Evolutionary conservation across 1,284 basidiomycete genomes (phyloP).

Genomic region (Cyathus olla): DNA sequence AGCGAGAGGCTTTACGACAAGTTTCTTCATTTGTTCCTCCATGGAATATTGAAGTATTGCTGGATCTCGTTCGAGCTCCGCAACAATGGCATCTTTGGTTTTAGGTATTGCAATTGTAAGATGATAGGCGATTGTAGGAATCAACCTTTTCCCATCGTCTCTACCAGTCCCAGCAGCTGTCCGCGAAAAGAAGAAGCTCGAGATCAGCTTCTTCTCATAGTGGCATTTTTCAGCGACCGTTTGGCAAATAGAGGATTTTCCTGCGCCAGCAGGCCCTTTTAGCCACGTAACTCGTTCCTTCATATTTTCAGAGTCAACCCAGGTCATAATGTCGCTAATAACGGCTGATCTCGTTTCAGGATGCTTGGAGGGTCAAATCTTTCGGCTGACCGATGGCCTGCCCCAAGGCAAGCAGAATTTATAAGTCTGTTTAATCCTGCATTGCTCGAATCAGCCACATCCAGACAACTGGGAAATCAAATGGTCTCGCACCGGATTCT

Average conservation of each 20-base stretch:
- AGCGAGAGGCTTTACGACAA: constrained; percentile 9
- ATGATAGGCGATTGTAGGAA: constrained; percentile 18
- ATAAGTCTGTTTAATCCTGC: too few species aligned
- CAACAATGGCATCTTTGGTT: background rate
- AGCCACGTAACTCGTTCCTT: background rate
- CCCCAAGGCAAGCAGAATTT: background rate
- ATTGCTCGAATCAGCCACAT: too few species aligned
- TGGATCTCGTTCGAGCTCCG: constrained; percentile 4
- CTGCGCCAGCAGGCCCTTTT: background rate
- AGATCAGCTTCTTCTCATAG: background rate
- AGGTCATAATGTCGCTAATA: background rate
- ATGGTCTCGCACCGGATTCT: too few species aligned
- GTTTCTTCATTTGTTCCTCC: constrained; percentile 3
- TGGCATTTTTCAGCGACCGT: background rate
- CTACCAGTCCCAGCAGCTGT: constrained; percentile 1
- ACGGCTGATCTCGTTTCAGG: constrained; percentile 1
- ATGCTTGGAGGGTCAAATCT: constrained; percentile 3
- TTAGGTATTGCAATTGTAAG: constrained; percentile 10
- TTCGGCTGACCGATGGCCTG: background rate
- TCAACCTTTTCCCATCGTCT: constrained; percentile 6
- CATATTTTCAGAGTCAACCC: background rate
- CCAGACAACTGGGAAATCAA: too few species aligned
- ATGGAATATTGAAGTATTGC: constrained; percentile 6
- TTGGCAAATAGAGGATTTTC: constrained; percentile 4
- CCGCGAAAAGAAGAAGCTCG: constrained; percentile 15